Percentiles rank a stretch among this genome's conserved stretches.
phyloP scores from a whole-genome alignment of 345 rosid genomes.

The Tarenaya hassleriana region DNA sequence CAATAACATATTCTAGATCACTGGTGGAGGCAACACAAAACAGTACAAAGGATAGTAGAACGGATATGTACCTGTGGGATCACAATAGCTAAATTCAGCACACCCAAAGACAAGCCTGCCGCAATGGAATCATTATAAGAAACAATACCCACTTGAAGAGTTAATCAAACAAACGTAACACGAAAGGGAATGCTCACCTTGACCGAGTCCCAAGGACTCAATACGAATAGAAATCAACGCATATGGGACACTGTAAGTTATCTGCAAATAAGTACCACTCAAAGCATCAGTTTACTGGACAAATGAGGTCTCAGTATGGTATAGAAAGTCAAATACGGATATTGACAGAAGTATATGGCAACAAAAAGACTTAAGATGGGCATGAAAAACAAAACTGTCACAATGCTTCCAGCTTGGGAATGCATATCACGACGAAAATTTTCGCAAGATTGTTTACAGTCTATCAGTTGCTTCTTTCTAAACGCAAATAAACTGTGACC shows the following conservation, averaged over 20 bases:
- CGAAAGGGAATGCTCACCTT: constrained; percentile 45
- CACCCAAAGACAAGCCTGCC: constrained; percentile 94
- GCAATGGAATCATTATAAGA: constrained; percentile 22
- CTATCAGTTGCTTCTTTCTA: neutral
- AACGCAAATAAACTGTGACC: constrained; percentile 1
- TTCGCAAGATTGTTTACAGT: neutral
- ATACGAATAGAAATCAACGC: constrained; percentile 82
- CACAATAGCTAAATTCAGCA: constrained; percentile 86
- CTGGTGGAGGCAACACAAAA: neutral
- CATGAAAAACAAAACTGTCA: neutral
- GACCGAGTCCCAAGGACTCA: constrained; percentile 90
- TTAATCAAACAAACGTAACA: constrained; percentile 10
- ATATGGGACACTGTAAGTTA: constrained; percentile 90
- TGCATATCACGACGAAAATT: neutral
- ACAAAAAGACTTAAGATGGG: neutral
- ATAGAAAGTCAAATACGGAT: no score
- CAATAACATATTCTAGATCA: neutral
- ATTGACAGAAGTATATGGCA: no score
- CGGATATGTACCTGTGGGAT: constrained; percentile 72
- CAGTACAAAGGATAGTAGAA: constrained; percentile 1
- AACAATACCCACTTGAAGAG: constrained; percentile 17
- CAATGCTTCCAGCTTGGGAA: constrained; percentile 15
- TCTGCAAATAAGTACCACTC: constrained; percentile 41
- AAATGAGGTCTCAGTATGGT: constrained; percentile 8
- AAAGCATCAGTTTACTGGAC: constrained; percentile 21